Base-by-base conservation (phyloP, 257 asterid genomes). In the Plantago major region DNA sequence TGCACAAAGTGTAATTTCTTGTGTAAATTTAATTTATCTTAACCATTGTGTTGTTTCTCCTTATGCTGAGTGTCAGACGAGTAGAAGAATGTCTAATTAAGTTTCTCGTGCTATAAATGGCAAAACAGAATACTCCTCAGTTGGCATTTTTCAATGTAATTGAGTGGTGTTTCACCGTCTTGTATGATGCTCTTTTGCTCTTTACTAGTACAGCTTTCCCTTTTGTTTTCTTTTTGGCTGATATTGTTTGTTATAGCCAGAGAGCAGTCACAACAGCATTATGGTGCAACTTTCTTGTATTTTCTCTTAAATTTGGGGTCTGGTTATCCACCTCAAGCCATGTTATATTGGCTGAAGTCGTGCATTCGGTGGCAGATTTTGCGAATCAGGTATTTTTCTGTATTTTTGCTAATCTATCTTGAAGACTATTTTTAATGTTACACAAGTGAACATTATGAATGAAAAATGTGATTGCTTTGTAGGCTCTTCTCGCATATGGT, bases 401-500 rank as follows among this genome's bases (percentile, higher is more conserved):
- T n/a, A 57, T 54, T 8, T 7, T 46, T 66, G 55, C 58, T n/a
- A 22, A 11, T 50, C n/a, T 1, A 16, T 26, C n/a, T 37, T 16
- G 2, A 38, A 28, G 62, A 50, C 18, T 43, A 53, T 63, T 54
- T 16, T 49, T 60, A 40, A 42, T 22, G 14, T 58, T 16, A 18
- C 26, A n/a, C 66, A n/a, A n/a, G n/a, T n/a, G n/a, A n/a, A n/a
- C n/a, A n/a, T n/a, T n/a, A n/a, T n/a, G n/a, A n/a, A n/a, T n/a
- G n/a, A n/a, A n/a, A n/a, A n/a, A n/a, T n/a, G n/a, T n/a, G n/a
- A 68, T 55, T 63, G 19, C 18, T 26, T 51, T 33, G 65, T 70
- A 89, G 99, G 92, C 86, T 38, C 95, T 93, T 70, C 96, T 93
- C 58, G 99, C 99, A 37, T 93, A 93, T 78, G 99, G 99, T 67